phyloP scores from a whole-genome alignment of 2,329 filamentous ascomycete genomes.

The Canariomyces notabilis region DNA sequence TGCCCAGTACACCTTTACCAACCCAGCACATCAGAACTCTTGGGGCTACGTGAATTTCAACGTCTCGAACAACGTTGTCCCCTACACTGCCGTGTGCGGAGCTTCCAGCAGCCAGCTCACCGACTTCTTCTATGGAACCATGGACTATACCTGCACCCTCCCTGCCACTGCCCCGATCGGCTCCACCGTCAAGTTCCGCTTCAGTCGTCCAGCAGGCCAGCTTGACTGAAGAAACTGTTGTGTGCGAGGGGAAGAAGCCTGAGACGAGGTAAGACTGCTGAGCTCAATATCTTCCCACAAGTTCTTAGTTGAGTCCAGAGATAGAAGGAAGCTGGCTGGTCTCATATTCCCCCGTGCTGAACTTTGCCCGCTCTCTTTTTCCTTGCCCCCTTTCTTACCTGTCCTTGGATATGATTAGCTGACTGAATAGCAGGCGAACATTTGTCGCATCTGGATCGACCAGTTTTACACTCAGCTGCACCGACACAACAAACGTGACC shows the following conservation, averaged over 20 bases:
- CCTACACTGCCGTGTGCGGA: conserved; percentile 33
- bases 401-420: not conserved
- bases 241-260: conserved; percentile 38
- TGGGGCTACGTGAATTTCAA: conserved; percentile 46
- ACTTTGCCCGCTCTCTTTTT: not conserved
- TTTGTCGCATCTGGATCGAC: conserved; percentile 31
- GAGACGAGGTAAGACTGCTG: conserved; percentile 22
- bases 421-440: conserved; percentile 21
- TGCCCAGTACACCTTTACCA: conserved; percentile 43
- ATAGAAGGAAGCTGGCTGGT: not conserved
- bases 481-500: conserved; percentile 32
- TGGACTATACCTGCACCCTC: conserved; percentile 38
- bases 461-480: conserved; percentile 34
- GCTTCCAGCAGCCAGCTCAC: conserved; percentile 37
- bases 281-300: too few species aligned
- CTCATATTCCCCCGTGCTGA: not conserved
- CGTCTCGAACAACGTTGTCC: conserved; percentile 42
- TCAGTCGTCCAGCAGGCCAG: conserved; percentile 31
- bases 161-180: conserved; percentile 25
- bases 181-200: conserved; percentile 37
- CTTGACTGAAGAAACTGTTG: conserved; percentile 46
- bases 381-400: not conserved
- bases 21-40: conserved; percentile 46
- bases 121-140: conserved; percentile 47
- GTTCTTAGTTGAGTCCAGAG: not conserved